Evolutionary conservation across 352 stramenopile genomes (phyloP), one percentile per base, ranked within the genome.

Genomic region (Phytophthora pluvialis): DNA sequence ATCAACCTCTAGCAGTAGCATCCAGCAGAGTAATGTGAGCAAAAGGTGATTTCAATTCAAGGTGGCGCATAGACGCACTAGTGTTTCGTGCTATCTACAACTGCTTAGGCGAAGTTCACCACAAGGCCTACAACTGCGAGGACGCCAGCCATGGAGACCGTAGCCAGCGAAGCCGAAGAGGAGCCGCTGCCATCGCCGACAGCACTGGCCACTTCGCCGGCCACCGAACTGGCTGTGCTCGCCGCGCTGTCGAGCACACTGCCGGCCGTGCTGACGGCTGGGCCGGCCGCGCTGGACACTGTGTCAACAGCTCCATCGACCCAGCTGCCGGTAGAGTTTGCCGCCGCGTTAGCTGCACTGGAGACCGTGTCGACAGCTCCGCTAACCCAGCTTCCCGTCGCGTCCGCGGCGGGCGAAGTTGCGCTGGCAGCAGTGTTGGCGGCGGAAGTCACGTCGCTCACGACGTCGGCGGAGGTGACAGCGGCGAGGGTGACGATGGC

Each of bases 41-140:
- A 42, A 58, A 40, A 59, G 16, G 10, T 15, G 15, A 18, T 31
- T n/a, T 46, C 28, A 40, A 33, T 59, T 59, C 21, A 47, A 39
- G 9, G 16, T 40, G 29, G n/a, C 46, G 46, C 29, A 9, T 16
- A 25, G 32, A 29, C 44, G 26, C 26, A 36, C 26, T 51, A 35
- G 12, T 35, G 39, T 50, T 6, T 18, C 8, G 4, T 28, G 21
- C 35, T 15, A n/a, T 40, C 35, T 40, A 40, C 35, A 29, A 15
- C 16, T 21, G 2, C 12, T 36, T 75, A 75, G 6, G 43, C 45
- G 13, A 75, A 72, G 62, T 72, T 75, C 44, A 64, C 31, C 12
- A 29, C 33, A 5, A 72, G 32, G 6, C 45, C 52, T 40, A 43
- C 42, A 31, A 54, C 32, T 3, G 52, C 35, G 28, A 64, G 2